Base-by-base conservation (phyloP, 495 filamentous ascomycete species). In the Neurospora sublineolata region DNA sequence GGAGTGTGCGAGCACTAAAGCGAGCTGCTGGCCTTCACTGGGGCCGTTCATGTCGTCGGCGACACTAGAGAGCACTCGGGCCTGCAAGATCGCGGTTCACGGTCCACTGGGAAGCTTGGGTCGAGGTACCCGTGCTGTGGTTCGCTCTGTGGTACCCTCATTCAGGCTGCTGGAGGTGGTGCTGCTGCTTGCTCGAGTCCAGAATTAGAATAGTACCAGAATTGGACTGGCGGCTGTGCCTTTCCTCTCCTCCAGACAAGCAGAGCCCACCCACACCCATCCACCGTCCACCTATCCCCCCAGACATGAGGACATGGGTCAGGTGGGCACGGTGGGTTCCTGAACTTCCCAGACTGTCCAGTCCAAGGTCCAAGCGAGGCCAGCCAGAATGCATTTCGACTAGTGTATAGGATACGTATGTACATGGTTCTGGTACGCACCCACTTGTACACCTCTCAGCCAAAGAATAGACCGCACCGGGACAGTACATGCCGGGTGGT, bases 261-360 rank as follows among this genome's bases (percentile, higher is more conserved):
- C 75, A 72, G 68, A 75, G 72, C 69, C 76, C 73, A 77, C 73
- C 71, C 73, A 69, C 71, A 75, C 72, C 44, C 67, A 69, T 79
- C 74, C 76, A 76, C 11, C 20, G 11, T 27, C 20, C 44, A 23
- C 44, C 44, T 30, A 79, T 81, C 83, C 80, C 82, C 82, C 82
- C 82, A 85, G 82, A 84, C 79, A 82, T 80, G 75, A 76, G 76
- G 82, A 77, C 80, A 81, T 75, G 78, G 79, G 75, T 67, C 20
- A 37, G 68, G 52, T 60, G 9, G 73, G 39, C 67, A 68, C 74
- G 71, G 75, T 79, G 73, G 75, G 73, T 75, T 75, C 79, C 75
- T 78, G 74, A 71, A 42, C 52, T 64, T 64, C 73, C 73, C 72
- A 71, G 40, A 40, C 52, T 73, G 64, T 69, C 71, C 71, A 37